A percentile compares a stretch with the other conserved stretches of the same genome.
phyloP scores from a whole-genome alignment of 768 basidiomycete species.

The Hygrocybe coccinea region DNA sequence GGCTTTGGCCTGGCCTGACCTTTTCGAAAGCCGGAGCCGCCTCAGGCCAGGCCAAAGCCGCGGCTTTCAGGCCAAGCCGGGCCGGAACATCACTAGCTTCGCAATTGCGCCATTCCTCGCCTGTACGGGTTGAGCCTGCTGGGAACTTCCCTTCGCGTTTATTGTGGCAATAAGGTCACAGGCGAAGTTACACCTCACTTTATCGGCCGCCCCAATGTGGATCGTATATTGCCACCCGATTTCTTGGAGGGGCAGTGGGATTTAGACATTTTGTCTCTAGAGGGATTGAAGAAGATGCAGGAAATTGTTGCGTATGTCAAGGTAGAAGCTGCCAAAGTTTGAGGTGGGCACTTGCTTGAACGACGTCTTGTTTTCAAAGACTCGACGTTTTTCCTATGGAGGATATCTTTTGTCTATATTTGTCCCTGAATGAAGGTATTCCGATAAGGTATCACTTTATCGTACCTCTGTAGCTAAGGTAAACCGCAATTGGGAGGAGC shows the following conservation, averaged over 20 bases:
- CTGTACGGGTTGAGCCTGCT: slow-evolving; percentile 12
- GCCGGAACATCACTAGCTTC: no score
- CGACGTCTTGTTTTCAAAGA: no score
- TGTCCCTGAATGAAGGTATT: no score
- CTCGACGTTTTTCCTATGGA: no score
- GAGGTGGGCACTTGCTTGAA: slow-evolving; percentile 3
- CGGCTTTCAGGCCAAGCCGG: no score
- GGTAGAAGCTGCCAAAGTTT: slow-evolving; percentile 9
- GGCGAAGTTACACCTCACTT: slow-evolving; percentile 20
- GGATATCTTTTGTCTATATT: no score
- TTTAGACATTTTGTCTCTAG: slow-evolving; percentile 31
- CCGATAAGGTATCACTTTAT: no score
- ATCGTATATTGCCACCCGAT: slow-evolving; percentile 15
- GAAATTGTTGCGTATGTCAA: slow-evolving; percentile 34
- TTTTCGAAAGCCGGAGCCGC: no score
- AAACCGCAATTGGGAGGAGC: no score
- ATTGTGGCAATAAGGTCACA: slow-evolving; percentile 29
- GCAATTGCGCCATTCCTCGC: slow-evolving; percentile 18
- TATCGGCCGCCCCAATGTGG: slow-evolving; percentile 16
- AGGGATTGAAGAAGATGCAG: slow-evolving; percentile 31
- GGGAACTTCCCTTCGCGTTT: slow-evolving; percentile 31
- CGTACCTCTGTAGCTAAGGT: no score
- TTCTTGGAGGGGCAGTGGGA: slow-evolving; percentile 30
- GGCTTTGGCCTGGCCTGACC: no score
- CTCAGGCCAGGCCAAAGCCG: no score